phyloP scores from a whole-genome alignment of 106 monocot genomes.

The Dendrobium huoshanense region DNA sequence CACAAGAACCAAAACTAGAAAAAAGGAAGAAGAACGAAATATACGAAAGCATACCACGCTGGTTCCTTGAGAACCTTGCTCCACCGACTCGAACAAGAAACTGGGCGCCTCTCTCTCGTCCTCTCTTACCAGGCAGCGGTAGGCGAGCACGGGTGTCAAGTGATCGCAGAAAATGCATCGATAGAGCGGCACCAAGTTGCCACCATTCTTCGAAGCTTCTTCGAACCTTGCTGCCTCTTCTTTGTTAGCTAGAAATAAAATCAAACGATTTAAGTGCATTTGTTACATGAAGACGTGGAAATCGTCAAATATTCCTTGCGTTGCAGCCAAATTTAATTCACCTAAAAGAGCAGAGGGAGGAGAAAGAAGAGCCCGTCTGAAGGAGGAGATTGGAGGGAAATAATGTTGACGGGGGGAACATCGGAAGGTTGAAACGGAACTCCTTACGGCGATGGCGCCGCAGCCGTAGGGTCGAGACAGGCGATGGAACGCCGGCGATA shows the following conservation, averaged over 20 bases:
- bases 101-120: slow-evolving; percentile 57
- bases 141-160: slow-evolving; percentile 42
- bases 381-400: not conserved
- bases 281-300: not conserved
- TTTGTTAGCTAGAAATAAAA: slow-evolving; percentile 16
- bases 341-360: slow-evolving; percentile 9
- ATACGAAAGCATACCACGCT: slow-evolving; percentile 30
- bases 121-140: slow-evolving; percentile 41
- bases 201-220: slow-evolving; percentile 30
- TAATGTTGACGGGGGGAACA: not conserved
- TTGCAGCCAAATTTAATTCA: not conserved
- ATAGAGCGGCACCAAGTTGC: slow-evolving; percentile 34
- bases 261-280: slow-evolving; percentile 9
- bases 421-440: not conserved
- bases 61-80: slow-evolving; percentile 36
- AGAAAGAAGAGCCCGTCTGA: not conserved
- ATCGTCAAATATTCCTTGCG: not conserved
- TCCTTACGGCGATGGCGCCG: not conserved
- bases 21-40: not conserved
- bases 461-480: not conserved
- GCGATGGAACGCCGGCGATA: not conserved
- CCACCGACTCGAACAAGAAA: slow-evolving; percentile 65
- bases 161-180: slow-evolving; percentile 42
- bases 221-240: slow-evolving; percentile 28
- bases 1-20: not conserved